Evolutionary conservation across 2,329 filamentous ascomycete genomes (phyloP).

Genomic region (Aspergillus brasiliensis): DNA sequence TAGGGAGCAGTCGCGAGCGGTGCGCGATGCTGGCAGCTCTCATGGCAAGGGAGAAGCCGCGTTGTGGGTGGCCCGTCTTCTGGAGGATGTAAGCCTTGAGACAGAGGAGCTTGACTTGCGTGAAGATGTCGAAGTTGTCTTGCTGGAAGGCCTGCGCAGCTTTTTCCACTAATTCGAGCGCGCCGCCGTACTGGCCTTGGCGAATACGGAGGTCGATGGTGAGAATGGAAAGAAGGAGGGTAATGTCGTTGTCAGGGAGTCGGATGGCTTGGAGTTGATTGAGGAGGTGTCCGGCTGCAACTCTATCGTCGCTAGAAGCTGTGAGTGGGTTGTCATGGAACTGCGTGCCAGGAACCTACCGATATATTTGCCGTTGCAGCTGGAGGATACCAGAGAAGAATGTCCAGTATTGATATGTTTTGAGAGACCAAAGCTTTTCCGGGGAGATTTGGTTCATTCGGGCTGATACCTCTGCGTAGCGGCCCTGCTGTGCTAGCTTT

Average conservation of each 20-base stretch:
- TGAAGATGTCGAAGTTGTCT: constrained; percentile 63
- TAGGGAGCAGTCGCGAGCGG: constrained; percentile 66
- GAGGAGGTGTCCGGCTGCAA: constrained; percentile 60
- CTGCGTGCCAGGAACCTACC: constrained; percentile 29
- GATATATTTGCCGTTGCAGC: constrained; percentile 44
- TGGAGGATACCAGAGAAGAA: constrained; percentile 48
- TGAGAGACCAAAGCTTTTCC: constrained; percentile 70
- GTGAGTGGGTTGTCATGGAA: constrained; percentile 9
- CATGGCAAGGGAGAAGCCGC: constrained; percentile 75
- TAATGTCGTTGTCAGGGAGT: constrained; percentile 60
- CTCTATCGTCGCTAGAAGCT: constrained; percentile 54
- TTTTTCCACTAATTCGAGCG: constrained; percentile 57
- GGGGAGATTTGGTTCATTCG: constrained; percentile 62
- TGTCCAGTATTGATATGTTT: constrained; percentile 65
- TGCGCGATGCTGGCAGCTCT: constrained; percentile 74
- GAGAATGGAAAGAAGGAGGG: constrained; percentile 60
- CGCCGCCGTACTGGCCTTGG: constrained; percentile 54
- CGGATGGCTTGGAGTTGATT: constrained; percentile 57
- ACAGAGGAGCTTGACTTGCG: constrained; percentile 71
- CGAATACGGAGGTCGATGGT: constrained; percentile 62
- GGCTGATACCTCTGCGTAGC: constrained; percentile 68
- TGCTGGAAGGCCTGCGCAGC: constrained; percentile 55
- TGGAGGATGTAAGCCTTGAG: constrained; percentile 72
- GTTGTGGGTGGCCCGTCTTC: constrained; percentile 67
- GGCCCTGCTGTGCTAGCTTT: constrained; percentile 64